Conservation (phyloP, 2,329 filamentous ascomycete species). For the Metarhizium guizhouense region DNA sequence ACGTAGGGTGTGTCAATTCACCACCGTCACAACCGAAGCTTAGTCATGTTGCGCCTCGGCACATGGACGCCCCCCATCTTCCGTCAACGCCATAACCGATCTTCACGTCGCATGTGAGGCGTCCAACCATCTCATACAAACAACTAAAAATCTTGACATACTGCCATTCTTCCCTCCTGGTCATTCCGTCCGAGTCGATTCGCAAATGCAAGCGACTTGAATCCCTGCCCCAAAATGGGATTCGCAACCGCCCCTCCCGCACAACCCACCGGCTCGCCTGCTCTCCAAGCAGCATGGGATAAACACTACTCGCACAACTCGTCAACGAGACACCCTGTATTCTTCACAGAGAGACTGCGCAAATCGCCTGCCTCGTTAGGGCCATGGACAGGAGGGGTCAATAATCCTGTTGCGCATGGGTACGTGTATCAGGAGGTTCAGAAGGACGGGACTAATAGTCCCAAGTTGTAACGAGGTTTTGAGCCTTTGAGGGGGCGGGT, state of each 20-base stretch:
- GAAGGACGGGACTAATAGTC: constrained; percentile 18
- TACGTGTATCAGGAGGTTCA: constrained; percentile 47
- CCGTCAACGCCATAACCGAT: neutral
- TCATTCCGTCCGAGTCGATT: neutral
- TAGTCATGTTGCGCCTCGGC: neutral
- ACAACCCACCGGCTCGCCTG: neutral
- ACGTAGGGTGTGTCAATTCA: neutral
- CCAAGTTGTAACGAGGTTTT: constrained; percentile 26
- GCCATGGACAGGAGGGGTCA: constrained; percentile 4
- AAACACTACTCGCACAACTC: constrained; percentile 36
- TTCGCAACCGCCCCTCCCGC: neutral
- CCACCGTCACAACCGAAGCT: neutral
- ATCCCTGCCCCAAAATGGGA: neutral
- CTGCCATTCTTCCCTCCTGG: neutral
- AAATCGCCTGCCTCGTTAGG: constrained; percentile 37
- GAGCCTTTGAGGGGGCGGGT: no score
- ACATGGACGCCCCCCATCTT: neutral
- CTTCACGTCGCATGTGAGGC: neutral
- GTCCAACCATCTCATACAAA: neutral
- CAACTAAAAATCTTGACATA: neutral
- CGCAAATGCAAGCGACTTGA: neutral
- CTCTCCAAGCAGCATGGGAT: constrained; percentile 17
- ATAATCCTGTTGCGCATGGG: constrained; percentile 48
- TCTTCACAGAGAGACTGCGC: constrained; percentile 59
- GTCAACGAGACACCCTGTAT: constrained; percentile 61